Evolutionary conservation across 108 stramenopile species (phyloP), one percentile per base, ranked within the genome.

Genomic region (Parietichytrium sp.): DNA sequence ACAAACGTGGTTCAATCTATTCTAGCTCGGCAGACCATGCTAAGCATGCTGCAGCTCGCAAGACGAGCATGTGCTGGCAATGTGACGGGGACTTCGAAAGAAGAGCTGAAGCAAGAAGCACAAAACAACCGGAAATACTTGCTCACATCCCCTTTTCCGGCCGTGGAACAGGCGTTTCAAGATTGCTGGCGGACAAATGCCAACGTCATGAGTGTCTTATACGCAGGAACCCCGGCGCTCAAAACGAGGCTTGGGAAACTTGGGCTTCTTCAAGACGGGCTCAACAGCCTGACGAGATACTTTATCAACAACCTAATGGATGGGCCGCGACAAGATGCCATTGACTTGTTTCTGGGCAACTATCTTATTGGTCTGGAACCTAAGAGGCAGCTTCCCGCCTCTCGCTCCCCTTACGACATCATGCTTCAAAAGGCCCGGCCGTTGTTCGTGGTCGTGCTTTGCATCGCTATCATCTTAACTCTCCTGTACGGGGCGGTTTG

Each of bases 1-100:
- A 98, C 97, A 26, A 96, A 96, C 83, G 97, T 98, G n/a, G 95
- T 96, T 23, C 97, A 98, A 82, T 94, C 93, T 78, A 83, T 96
- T 53, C 90, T 96, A 78, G 96, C 89, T 25, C 87, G 94, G 18
- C 72, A 93, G 20, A 89, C 88, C 53, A 80, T 95, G 55, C 83
- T 96, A 29, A 87, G 86, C 53, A 29, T 79, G 3, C 49, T 49
- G 54, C 61, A 82, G 48, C n/a, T n/a, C n/a, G n/a, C n/a, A n/a
- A n/a, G n/a, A n/a, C n/a, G n/a, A n/a, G 79, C 45, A 26, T 51
- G 3, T 23, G 30, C 85, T 30, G 29, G 6, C 78, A 47, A 79
- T 79, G 42, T 16, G 18, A n/a, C 12, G 29, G 47, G 16, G 10
- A 13, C 61, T 49, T 79, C 52, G 26, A 87, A 84, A 72, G 83